Evolutionary conservation across 1,284 basidiomycete genomes (phyloP), one percentile per base, ranked within the genome.

Genomic region (Leccinum subrobustum): DNA sequence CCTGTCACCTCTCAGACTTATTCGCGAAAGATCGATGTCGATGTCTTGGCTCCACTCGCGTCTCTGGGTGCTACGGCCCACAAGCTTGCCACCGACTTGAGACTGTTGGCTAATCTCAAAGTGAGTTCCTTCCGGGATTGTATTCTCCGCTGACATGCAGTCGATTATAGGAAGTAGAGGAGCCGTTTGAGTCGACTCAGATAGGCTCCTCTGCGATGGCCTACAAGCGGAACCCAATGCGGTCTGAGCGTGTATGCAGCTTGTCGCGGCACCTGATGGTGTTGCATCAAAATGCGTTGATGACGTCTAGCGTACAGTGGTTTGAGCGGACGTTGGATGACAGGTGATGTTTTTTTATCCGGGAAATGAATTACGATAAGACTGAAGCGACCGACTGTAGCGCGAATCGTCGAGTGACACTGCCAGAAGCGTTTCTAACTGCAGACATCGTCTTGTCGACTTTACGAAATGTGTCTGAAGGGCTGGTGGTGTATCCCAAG

Each of bases 211-310:
- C 92, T 2, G 96, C 96, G 16, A 99, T 99, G 96, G 96, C 97
- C 2, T 99, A 99, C 87, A 99, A 99, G 81, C 87, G 97, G 63
- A 99, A 99, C 78, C 97, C 97, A 1, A 99, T 99, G 97, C 93
- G 97, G 59, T 96, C 88, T 63, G 97, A 99, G 78, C 91, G 97
- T 53, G 92, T 98, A 56, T 99, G 97, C 82, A 95, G 92, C 69
- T 85, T 99, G 52, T 84, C 96, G 20, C 83, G 97, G 60, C 95
- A 97, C 78, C 79, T 98, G 55, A 93, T 97, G 94, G 87, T 89
- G 56, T 83, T 95, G 64, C 94, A 95, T 72, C 93, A 96, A 77
- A 96, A 97, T 77, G 88, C 94, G 44, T 82, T 97, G 60, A 94
- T 94, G 89, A 98, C 96, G 14, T 80, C 89, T 23, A 89, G 89